Evolutionary conservation across 2,329 filamentous ascomycete genomes (phyloP).

Genomic region (Fusarium sp.): DNA sequence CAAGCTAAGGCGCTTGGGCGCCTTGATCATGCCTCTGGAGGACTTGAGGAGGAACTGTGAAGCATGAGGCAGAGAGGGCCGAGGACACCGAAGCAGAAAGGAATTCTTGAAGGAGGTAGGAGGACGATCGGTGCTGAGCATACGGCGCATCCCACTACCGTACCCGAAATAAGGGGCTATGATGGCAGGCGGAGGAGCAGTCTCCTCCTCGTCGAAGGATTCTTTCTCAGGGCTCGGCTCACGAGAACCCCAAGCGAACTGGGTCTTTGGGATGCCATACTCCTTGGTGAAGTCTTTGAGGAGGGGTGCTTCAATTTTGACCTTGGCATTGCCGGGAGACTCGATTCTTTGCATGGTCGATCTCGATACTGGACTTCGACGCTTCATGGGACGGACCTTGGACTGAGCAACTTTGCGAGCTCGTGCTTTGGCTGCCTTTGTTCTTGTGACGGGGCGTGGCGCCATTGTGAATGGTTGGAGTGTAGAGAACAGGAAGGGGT

Average conservation of each 20-base stretch:
- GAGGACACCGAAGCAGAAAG: background rate
- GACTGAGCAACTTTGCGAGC: slow-evolving; percentile 3
- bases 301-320: slow-evolving; percentile 22
- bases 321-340: background rate
- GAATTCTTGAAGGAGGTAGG: background rate
- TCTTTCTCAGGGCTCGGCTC: slow-evolving; percentile 4
- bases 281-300: slow-evolving; percentile 25
- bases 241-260: slow-evolving; percentile 31
- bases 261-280: slow-evolving; percentile 25
- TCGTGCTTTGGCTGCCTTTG: background rate
- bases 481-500: background rate
- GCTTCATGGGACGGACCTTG: background rate
- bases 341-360: background rate
- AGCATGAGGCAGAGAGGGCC: background rate
- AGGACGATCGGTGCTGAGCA: background rate
- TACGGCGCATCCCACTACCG: background rate
- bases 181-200: slow-evolving; percentile 30
- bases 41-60: background rate
- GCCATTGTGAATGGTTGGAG: background rate
- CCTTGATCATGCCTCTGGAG: background rate
- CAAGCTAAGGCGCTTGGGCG: slow-evolving; percentile 11
- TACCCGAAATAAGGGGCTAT: slow-evolving; percentile 9
- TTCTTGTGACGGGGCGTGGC: background rate
- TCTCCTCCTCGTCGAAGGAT: slow-evolving; percentile 34
- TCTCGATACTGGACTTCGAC: background rate